Evolutionary conservation across 2,329 filamentous ascomycete genomes (phyloP).

Genomic region (Fusarium sp.): DNA sequence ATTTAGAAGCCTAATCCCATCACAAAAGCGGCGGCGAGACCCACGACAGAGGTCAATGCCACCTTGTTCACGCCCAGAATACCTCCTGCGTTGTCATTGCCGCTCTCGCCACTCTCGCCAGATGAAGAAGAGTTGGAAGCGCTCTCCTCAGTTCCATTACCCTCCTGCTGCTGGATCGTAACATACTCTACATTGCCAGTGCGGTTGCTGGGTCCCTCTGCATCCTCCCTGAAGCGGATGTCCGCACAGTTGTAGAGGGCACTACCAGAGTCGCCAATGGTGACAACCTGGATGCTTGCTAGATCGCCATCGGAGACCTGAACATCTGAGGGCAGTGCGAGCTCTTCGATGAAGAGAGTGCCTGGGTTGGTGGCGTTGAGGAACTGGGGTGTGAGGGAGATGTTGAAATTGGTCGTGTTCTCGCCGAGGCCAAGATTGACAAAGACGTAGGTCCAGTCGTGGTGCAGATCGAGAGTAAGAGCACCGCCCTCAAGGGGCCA

Average conservation of each 20-base stretch:
- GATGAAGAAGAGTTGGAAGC: conserved; percentile 29
- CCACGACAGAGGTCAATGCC: conserved; percentile 50
- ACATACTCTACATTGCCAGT: conserved; percentile 55
- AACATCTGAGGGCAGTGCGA: conserved; percentile 60
- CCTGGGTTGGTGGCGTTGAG: conserved; percentile 68
- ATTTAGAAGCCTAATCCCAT: conserved; percentile 49
- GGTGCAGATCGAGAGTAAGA: conserved; percentile 59
- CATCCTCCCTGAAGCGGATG: conserved; percentile 68
- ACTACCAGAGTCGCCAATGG: conserved; percentile 63
- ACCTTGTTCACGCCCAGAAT: conserved; percentile 37
- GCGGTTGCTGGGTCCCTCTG: conserved; percentile 55
- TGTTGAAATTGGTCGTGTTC: conserved; percentile 71
- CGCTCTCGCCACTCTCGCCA: background rate
- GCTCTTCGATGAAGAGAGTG: conserved; percentile 70
- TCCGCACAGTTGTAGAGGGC: conserved; percentile 82
- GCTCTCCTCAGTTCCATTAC: conserved; percentile 31
- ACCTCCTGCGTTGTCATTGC: conserved; percentile 38
- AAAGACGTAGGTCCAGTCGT: conserved; percentile 62
- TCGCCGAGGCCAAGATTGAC: conserved; percentile 62
- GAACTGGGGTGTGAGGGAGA: conserved; percentile 68
- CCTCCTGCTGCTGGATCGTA: conserved; percentile 45
- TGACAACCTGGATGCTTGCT: conserved; percentile 75
- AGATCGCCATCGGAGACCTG: conserved; percentile 67
- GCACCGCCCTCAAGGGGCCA: conserved; percentile 63
- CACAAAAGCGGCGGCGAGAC: conserved; percentile 51